Base-by-base conservation (phyloP, 2,329 filamentous ascomycete species). In the Sordariomycetes sp. region DNA sequence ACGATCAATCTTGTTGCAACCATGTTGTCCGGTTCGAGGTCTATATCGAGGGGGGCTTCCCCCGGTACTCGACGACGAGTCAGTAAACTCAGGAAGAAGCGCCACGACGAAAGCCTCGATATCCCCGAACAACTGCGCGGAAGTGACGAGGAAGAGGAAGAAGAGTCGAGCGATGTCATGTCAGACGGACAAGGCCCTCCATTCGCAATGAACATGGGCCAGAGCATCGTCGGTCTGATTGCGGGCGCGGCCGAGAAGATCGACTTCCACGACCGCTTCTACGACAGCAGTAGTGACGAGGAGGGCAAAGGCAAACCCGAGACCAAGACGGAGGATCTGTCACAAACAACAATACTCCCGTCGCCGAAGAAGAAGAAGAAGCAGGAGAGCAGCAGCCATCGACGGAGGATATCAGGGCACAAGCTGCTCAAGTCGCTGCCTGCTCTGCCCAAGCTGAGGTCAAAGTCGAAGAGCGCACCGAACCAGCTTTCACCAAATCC, bases 201-300 rank as follows among this genome's bases (percentile, higher is more conserved):
- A 42, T 64, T 72, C 54, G 69, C 72, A 38, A 65, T 75, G 59
- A 86, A 87, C 50, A 86, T 94, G 79, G 92, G 94, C 57, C 88
- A 94, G 66, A 93, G 86, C 43, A 80, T 96, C 36, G 94, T 95
- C 55, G 87, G 86, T 35, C 75, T 96, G 60, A 88, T 96, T 45
- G 85, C 88, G 6, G 86, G 86, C 12, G 86, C 86, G 24, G 86
- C 87, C 6, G 88, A 86, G 20, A 78, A 77, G 39, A 79, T 83
- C 33, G 82, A 93, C 58, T 87, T 93, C 51, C 80, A 85, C 55
- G 73, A 83, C 39, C 75, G 83, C 24, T 90, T 92, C 55, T 82
- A 87, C 49, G 82, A 64, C 32, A 68, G 82, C 44, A 87, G 82
- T 26, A 92, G 85, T 46, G 86, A 90, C 46, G 87, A 87, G 43